Percentiles rank a stretch among this genome's conserved stretches.
Evolutionary conservation across 108 stramenopile genomes (phyloP).

Genomic region (Aureococcus anophagefferens): DNA sequence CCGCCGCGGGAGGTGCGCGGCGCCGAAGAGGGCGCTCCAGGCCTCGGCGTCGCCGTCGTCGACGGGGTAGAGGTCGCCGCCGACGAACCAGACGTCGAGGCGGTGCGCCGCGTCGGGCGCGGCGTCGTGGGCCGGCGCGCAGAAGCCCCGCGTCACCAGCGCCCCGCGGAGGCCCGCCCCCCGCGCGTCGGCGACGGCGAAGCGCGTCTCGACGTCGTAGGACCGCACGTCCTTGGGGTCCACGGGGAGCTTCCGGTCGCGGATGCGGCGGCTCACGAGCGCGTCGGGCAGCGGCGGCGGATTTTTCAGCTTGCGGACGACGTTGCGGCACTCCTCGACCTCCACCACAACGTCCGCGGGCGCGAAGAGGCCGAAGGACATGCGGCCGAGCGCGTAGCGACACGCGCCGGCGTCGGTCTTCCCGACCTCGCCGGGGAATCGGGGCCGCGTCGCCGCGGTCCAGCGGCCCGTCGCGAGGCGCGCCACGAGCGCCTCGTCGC

Average conservation of each 20-base stretch:
- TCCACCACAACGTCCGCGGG: conserved; percentile 40
- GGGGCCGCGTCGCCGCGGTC: neutral
- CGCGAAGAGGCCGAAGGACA: conserved; percentile 48
- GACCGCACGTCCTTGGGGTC: neutral
- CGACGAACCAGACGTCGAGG: too few species aligned
- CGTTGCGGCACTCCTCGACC: neutral
- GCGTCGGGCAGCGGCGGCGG: too few species aligned
- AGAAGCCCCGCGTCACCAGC: neutral
- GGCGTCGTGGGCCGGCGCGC: neutral
- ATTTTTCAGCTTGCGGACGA: neutral
- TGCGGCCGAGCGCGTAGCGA: conserved; percentile 40
- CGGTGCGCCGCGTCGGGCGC: too few species aligned
- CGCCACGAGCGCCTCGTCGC: too few species aligned
- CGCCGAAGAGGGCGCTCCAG: neutral
- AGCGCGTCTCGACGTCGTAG: neutral
- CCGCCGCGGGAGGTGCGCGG: neutral
- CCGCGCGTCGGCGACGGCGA: neutral
- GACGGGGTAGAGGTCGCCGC: too few species aligned
- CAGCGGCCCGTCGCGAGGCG: neutral
- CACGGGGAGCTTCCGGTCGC: too few species aligned
- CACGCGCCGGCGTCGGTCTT: neutral
- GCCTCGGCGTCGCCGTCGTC: too few species aligned
- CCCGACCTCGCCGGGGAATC: neutral
- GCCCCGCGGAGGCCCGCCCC: neutral
- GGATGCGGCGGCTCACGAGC: too few species aligned